Base-by-base conservation (phyloP, 2,329 filamentous ascomycete genomes). In the Penicillium corylophilum region DNA sequence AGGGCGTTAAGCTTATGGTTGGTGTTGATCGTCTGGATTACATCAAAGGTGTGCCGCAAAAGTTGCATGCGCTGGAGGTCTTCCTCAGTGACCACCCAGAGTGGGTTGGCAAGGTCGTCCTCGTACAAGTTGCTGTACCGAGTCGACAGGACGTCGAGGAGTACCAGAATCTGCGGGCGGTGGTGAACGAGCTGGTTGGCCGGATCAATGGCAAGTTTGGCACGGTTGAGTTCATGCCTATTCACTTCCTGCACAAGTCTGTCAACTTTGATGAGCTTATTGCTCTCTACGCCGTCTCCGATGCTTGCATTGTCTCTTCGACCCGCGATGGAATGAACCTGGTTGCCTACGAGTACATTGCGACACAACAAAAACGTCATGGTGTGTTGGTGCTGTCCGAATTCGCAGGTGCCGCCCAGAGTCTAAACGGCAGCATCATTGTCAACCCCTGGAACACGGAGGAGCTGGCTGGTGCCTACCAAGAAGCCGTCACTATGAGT, bases 251-350 rank as follows among this genome's bases (percentile, higher is more conserved):
- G 65, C 94, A 97, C 77, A 95, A 96, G 76, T 95, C 90, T 4
- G 91, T 97, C 67, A 85, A 85, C 44, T 96, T 97, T 63, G 91
- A 96, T 62, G 94, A 97, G 75, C 84, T 99, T 31, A 92, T 95
- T 44, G 92, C 92, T 0, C 82, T 97, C 8, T 97, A 97, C 69
- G 89, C 90, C 15, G 87, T 95, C 20, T 94, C 90, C 3, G 94
- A 96, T 68, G 89, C 90, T 40, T 96, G 92, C 69, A 82, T 97
- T 13, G 93, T 95, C 33, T 95, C 89, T 8, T 96, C 89, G 2
- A 97, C 90, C n/a, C 88, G 94, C 44, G 94, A 99, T 69, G 94
- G 94, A 66, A 99, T 99, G 94, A 99, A 99, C 72, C 81, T 99
- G 26, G 94, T 97, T 28, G 95, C 91, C 0, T 97, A 96, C 74